Conservation (phyloP, 2,329 filamentous ascomycete genomes). For the Aspergillus flavus region DNA sequence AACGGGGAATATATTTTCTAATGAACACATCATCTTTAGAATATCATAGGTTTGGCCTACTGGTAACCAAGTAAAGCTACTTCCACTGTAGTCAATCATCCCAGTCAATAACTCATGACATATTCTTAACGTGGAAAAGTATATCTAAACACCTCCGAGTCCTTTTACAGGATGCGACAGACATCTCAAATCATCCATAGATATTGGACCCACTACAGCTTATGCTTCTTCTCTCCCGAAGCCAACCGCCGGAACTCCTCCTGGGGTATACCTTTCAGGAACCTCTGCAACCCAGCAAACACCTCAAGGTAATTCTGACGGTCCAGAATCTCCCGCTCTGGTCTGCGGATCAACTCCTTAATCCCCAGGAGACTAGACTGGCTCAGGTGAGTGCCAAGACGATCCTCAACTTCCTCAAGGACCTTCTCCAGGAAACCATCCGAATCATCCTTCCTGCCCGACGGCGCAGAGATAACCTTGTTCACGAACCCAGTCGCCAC, state of each 20-base stretch:
- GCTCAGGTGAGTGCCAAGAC: conserved; percentile 77
- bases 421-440: conserved; percentile 72
- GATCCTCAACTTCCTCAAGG: conserved; percentile 76
- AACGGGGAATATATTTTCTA: not conserved
- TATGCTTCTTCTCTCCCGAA: conserved; percentile 89
- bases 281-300: conserved; percentile 80
- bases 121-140: not conserved
- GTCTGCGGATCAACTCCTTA: conserved; percentile 77
- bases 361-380: conserved; percentile 78
- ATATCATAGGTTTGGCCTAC: not conserved
- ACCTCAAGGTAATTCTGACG: conserved; percentile 80
- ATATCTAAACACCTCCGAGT: not conserved
- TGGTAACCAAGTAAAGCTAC: not conserved
- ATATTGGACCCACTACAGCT: conserved; percentile 60
- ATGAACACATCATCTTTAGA: not conserved
- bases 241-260: conserved; percentile 86
- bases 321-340: conserved; percentile 73
- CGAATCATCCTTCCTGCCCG: conserved; percentile 61
- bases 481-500: conserved; percentile 81
- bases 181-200: not conserved
- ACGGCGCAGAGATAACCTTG: conserved; percentile 67
- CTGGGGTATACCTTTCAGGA: conserved; percentile 79
- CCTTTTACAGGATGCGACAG: not conserved
- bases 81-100: not conserved
- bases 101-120: not conserved